phyloP scores from a whole-genome alignment of 805 yeast genomes.

The Candida montana region DNA sequence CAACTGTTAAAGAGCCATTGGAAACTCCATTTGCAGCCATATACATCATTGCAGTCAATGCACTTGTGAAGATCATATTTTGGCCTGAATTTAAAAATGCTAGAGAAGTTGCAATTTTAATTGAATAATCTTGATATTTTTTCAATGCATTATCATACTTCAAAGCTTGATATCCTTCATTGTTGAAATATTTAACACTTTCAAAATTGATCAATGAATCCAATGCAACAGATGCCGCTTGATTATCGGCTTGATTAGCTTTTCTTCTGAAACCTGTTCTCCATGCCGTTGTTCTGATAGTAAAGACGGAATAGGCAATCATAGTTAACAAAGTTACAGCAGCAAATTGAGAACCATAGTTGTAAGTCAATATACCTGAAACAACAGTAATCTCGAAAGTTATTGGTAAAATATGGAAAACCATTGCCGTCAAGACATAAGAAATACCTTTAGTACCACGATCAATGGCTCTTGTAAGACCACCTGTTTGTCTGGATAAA shows the following conservation, averaged over 20 bases:
- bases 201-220: conserved; percentile 94
- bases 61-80: conserved; percentile 75
- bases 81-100: conserved; percentile 79
- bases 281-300: conserved; percentile 94
- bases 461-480: conserved; percentile 91
- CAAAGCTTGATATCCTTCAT: conserved; percentile 72
- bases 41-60: conserved; percentile 95
- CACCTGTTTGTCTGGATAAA: conserved; percentile 89
- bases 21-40: conserved; percentile 96
- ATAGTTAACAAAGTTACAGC: conserved; percentile 83
- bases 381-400: conserved; percentile 89
- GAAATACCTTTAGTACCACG: conserved; percentile 97
- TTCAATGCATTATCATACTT: conserved; percentile 74
- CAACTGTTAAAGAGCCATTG: conserved; percentile 76
- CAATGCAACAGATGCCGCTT: conserved; percentile 91
- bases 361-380: conserved; percentile 88
- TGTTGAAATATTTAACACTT: conserved; percentile 90
- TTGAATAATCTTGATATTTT: conserved; percentile 61
- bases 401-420: conserved; percentile 93
- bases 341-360: conserved; percentile 86
- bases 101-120: conserved; percentile 79
- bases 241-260: conserved; percentile 90
- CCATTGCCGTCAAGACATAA: conserved; percentile 90
- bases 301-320: conserved; percentile 82
- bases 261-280: conserved; percentile 84